These are phyloP conservation scores for Tetraselmis chui DNA, from an alignment of 139 green algal genomes.

Conservation along the genomic window DNA sequence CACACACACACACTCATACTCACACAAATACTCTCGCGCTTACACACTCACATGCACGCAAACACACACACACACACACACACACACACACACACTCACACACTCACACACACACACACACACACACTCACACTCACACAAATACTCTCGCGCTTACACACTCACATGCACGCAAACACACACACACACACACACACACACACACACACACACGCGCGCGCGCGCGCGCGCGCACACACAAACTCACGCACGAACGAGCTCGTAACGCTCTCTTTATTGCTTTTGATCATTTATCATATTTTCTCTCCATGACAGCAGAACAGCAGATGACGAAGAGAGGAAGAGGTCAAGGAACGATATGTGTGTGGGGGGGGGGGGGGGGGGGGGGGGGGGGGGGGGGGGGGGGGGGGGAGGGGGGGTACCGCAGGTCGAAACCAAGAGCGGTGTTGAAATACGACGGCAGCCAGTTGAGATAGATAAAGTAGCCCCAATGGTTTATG, in stretches of 20 bases:
- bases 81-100: neutral
- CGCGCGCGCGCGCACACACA: neutral
- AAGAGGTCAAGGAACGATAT: too few species aligned
- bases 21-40: too few species aligned
- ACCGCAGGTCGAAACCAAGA: constrained; percentile 60
- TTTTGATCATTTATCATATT: too few species aligned
- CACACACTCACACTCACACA: neutral
- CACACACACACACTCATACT: too few species aligned
- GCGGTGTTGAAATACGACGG: constrained; percentile 79
- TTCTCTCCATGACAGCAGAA: too few species aligned
- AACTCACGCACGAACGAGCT: neutral
- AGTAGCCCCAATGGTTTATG: constrained; percentile 86
- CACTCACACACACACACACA: neutral
- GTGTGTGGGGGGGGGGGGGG: too few species aligned
- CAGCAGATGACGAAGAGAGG: too few species aligned
- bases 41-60: neutral
- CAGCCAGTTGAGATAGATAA: constrained; percentile 95
- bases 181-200: neutral
- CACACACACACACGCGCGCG: neutral
- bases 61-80: neutral
- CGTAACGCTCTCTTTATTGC: neutral
- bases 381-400: too few species aligned
- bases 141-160: neutral
- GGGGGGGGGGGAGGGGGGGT: too few species aligned
- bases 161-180: neutral